Base-by-base conservation (phyloP, 345 rosid species). In the Bruguiera parviflora region DNA sequence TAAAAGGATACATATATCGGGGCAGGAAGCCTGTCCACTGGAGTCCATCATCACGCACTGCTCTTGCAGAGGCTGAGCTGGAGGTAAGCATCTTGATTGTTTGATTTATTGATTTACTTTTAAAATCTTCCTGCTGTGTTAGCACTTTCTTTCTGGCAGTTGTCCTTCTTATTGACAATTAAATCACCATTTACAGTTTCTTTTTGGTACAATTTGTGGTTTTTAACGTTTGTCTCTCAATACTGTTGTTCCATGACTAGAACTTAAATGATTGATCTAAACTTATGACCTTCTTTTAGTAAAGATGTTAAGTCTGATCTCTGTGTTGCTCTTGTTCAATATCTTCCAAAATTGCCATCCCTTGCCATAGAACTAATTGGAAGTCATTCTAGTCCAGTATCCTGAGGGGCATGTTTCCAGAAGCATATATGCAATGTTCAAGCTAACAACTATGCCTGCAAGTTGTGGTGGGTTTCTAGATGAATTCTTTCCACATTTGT, bases 31-130 rank as follows among this genome's bases (percentile, higher is more conserved):
- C 96, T 33, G 97, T 94, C 78, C 92, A 91, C 74, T 94, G 97
- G 98, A 94, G 97, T 81, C 97, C 98, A 65, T 89, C 96, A 71
- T 89, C 98, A 28, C 88, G 90, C 60, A 94, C 98, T 62, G 98
- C 98, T 74, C 98, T 94, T 80, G 97, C 98, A 60, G 98, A 91
- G 84, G 96, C 98, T 22, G 98, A 94, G 82, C 81, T 94, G 82
- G 98, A 94, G 95, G 98, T 94, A 81, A 60, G 74, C 18, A 43
- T 43, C 25, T 64, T 56, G 63, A 24, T 67, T 47, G 49, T 49
- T 31, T 28, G 28, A 43, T 58, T 57, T 68, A 39, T 9, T 58
- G 19, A 60, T 22, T 5, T 53, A 6, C 9, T 31, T 33, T 53
- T 32, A 5, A 46, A 11, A 28, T 68, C 56, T 18, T 11, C 47